phyloP scores from a whole-genome alignment of 768 basidiomycete genomes.

The Calvatia gigantea region DNA sequence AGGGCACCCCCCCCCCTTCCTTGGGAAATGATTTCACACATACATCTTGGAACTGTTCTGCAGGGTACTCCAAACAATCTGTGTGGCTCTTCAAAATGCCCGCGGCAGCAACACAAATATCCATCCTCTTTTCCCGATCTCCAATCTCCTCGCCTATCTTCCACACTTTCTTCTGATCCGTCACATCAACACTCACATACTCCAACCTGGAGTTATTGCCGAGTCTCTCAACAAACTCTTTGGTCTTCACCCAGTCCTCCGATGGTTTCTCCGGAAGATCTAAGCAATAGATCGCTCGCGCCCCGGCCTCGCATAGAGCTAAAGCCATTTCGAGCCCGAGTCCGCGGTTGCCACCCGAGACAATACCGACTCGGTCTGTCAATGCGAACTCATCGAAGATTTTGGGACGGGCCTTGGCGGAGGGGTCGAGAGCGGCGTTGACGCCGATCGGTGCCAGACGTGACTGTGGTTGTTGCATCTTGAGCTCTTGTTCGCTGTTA shows the following conservation, averaged over 20 bases:
- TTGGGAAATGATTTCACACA: slow-evolving; percentile 4
- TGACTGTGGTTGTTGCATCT: slow-evolving; percentile 38
- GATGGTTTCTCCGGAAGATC: slow-evolving; percentile 57
- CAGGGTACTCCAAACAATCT: slow-evolving; percentile 66
- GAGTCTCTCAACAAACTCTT: slow-evolving; percentile 47
- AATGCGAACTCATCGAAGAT: slow-evolving; percentile 60
- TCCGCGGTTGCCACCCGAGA: slow-evolving; percentile 64
- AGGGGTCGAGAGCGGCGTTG: slow-evolving; percentile 46
- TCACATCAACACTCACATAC: slow-evolving; percentile 65
- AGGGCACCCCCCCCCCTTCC: background rate
- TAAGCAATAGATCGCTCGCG: slow-evolving; percentile 64
- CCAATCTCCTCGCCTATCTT: slow-evolving; percentile 54
- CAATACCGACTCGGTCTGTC: slow-evolving; percentile 53
- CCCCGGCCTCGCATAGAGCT: slow-evolving; percentile 69
- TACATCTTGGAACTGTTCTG: slow-evolving; percentile 61
- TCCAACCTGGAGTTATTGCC: slow-evolving; percentile 42
- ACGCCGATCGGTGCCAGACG: slow-evolving; percentile 63
- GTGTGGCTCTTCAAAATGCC: slow-evolving; percentile 61
- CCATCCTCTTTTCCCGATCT: slow-evolving; percentile 65
- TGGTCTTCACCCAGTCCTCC: slow-evolving; percentile 52
- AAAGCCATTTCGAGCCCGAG: slow-evolving; percentile 85
- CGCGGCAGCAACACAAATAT: slow-evolving; percentile 76
- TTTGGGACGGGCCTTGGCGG: slow-evolving; percentile 37
- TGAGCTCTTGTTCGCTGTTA: background rate
- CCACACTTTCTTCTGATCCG: slow-evolving; percentile 61